Evolutionary conservation across 2,329 filamentous ascomycete genomes (phyloP).

Genomic region (Botryotinia calthae): DNA sequence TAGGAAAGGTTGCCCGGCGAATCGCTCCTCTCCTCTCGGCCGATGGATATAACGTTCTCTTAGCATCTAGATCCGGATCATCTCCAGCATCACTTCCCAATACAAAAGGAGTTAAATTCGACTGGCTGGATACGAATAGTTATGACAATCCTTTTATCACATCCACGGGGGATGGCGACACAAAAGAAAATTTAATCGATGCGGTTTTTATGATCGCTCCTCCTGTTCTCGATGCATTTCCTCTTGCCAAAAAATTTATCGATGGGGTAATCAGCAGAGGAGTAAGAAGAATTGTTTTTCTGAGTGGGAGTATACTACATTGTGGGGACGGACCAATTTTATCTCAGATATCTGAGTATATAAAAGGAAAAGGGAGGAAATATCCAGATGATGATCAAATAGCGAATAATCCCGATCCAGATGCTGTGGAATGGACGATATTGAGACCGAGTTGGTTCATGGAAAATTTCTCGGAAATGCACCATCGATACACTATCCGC

Average conservation of each 20-base stretch:
- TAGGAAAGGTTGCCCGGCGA: constrained; percentile 45
- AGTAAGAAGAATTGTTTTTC: constrained; percentile 46
- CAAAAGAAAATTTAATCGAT: constrained; percentile 29
- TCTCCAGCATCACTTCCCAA: constrained; percentile 22
- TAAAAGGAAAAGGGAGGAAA: constrained; percentile 32
- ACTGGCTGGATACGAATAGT: constrained; percentile 46
- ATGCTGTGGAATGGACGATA: constrained; percentile 45
- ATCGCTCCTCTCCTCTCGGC: constrained; percentile 41
- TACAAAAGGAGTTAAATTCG: constrained; percentile 41
- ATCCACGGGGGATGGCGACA: not conserved
- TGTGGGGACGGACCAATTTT: constrained; percentile 40
- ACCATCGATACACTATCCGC: constrained; percentile 39
- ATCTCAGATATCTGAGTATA: constrained; percentile 42
- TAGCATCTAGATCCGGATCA: constrained; percentile 43
- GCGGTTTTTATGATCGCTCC: constrained; percentile 46
- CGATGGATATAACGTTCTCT: constrained; percentile 36
- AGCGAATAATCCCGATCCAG: constrained; percentile 5
- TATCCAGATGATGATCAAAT: too few species aligned
- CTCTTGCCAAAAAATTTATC: constrained; percentile 44
- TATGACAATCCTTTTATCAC: constrained; percentile 40
- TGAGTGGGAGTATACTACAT: constrained; percentile 42
- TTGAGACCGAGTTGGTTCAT: constrained; percentile 51
- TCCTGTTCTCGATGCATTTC: constrained; percentile 37
- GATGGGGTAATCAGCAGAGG: constrained; percentile 42
- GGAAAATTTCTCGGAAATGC: constrained; percentile 45